Conservation (phyloP, 495 filamentous ascomycete species). For the Durotheca rogersii region DNA sequence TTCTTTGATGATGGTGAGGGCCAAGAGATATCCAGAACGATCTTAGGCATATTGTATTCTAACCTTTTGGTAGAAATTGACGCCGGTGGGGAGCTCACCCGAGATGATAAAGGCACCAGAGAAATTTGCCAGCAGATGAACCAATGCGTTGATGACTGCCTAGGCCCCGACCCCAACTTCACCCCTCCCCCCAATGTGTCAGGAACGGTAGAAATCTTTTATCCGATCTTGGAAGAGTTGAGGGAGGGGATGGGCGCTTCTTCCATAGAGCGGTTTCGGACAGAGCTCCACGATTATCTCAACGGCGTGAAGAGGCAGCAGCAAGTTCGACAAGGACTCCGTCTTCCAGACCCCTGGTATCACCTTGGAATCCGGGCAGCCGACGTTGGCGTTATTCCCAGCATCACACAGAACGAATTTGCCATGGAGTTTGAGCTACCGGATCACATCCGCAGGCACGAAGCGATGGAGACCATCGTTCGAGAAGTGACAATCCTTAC, state of each 20-base stretch:
- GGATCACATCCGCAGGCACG: slow-evolving; percentile 25
- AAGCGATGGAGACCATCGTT: slow-evolving; percentile 30
- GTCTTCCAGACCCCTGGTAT: slow-evolving; percentile 35
- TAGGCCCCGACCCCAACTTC: slow-evolving; percentile 27
- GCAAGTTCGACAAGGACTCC: slow-evolving; percentile 23
- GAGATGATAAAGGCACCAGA: slow-evolving; percentile 25
- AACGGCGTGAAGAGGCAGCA: slow-evolving; percentile 31
- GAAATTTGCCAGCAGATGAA: slow-evolving; percentile 28
- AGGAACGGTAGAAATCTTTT: slow-evolving; percentile 30
- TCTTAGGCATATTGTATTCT: neutral
- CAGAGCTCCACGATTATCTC: slow-evolving; percentile 32
- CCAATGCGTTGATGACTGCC: slow-evolving; percentile 29
- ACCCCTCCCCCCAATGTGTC: slow-evolving; percentile 22
- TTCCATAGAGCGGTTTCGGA: slow-evolving; percentile 21
- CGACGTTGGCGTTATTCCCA: slow-evolving; percentile 33
- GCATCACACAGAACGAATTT: slow-evolving; percentile 33
- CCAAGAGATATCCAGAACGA: neutral
- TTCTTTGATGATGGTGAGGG: slow-evolving; percentile 33
- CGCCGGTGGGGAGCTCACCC: slow-evolving; percentile 31
- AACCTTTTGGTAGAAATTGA: slow-evolving; percentile 25
- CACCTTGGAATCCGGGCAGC: slow-evolving; percentile 30
- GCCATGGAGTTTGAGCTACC: slow-evolving; percentile 36
- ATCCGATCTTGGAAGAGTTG: slow-evolving; percentile 29
- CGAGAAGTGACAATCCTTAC: slow-evolving; percentile 30
- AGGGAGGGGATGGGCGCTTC: slow-evolving; percentile 21